phyloP scores from a whole-genome alignment of 2,329 filamentous ascomycete genomes.

The Beauveria sp. region DNA sequence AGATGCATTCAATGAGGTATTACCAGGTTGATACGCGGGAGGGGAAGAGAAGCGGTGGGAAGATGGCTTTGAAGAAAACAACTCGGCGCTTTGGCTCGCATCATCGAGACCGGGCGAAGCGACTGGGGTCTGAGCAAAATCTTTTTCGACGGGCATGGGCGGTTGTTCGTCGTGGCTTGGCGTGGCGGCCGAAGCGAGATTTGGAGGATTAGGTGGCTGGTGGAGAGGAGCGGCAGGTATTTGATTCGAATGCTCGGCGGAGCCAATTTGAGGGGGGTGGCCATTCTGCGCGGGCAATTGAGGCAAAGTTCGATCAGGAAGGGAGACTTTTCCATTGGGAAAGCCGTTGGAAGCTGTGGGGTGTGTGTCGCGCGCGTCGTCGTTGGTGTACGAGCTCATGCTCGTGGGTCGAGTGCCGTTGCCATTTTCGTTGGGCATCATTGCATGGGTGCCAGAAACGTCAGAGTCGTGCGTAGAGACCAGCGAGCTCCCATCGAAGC shows the following conservation, averaged over 20 bases:
- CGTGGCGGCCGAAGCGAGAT: background rate
- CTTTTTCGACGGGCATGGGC: background rate
- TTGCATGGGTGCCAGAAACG: constrained; percentile 37
- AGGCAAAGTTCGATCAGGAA: background rate
- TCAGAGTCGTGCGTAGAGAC: constrained; percentile 46
- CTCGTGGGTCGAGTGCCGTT: constrained; percentile 38
- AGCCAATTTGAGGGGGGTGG: constrained; percentile 19
- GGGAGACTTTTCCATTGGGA: constrained; percentile 11
- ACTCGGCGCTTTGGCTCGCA: constrained; percentile 19
- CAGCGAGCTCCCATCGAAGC: constrained; percentile 47
- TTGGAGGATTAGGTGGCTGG: constrained; percentile 2
- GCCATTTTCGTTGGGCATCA: constrained; percentile 35
- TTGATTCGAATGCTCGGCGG: constrained; percentile 7
- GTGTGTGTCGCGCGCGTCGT: constrained; percentile 17
- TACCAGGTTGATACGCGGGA: constrained; percentile 33
- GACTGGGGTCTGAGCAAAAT: background rate
- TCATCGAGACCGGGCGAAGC: constrained; percentile 20
- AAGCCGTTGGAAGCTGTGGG: background rate
- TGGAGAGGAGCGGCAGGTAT: background rate
- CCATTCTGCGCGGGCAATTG: background rate
- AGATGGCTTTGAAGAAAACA: background rate
- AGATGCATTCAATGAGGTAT: constrained; percentile 31
- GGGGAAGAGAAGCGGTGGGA: constrained; percentile 12
- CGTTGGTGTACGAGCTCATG: constrained; percentile 52
- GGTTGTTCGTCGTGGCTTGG: background rate